Base-by-base conservation (phyloP, 805 yeast species). In the Vanderwaltozyma tropicalis region DNA sequence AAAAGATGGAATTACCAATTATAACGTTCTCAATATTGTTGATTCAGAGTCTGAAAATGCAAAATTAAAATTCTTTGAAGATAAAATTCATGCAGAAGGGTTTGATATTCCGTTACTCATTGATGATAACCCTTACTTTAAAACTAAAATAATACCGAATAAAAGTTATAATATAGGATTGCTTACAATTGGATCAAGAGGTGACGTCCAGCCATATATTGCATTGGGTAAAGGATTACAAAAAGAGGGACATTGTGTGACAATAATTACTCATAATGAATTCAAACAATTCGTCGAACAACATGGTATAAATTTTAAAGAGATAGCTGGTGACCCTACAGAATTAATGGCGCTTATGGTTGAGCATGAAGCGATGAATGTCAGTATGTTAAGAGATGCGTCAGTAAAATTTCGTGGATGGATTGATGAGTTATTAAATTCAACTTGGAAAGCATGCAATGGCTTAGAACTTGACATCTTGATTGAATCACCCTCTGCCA, bases 141-240 rank as follows among this genome's bases (percentile, higher is more conserved):
- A 68, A 32, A 72, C 74, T 0, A 70, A 62, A 32, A 61, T 75
- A 24, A 67, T 64, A 40, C 82, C 94, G 0, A 53, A 67, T 1
- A 67, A 72, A 35, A 59, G 75, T 2, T 71, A 70, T 48, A 71
- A 69, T 21, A 72, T 88, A 50, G 78, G 82, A 0, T 62, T 86
- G 34, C 60, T 89, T 41, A 89, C 96, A 0, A 89, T 89, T 49
- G 97, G 97, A 0, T 86, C 96, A 0, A 69, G 97, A 41, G 97
- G 97, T 25, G 97, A 89, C 60, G 96, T 89, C 6, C 97, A 89
- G 60, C 97, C 97, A 0, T 89, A 87, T 55, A 81, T 89, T 46
- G 89, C 96, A 0, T 61, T 89, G n/a, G 92, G 85, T 0, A 76
- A 77, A 46, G 95, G 88, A 0, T 64, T 89, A 31, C 59, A 75